A percentile compares a stretch with the other conserved stretches of the same genome.
Conservation (phyloP, 2,329 filamentous ascomycete genomes). For the Drechslerella stenobrocha region DNA sequence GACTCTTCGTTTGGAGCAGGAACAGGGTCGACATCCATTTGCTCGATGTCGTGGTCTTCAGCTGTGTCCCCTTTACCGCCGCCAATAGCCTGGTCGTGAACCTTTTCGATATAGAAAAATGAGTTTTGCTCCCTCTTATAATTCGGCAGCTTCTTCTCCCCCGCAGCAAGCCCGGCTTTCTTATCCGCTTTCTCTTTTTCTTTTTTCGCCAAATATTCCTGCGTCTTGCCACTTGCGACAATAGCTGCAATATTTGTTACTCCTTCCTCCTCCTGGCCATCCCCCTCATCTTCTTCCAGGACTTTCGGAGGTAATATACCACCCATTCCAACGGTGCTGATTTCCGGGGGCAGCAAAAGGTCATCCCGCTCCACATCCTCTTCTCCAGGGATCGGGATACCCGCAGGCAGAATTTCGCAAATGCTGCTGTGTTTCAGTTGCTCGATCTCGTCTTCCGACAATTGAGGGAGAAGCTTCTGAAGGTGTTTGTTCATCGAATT, state of each 20-base stretch:
- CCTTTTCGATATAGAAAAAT: slow-evolving; percentile 75
- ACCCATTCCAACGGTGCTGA: slow-evolving; percentile 40
- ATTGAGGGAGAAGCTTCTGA: slow-evolving; percentile 68
- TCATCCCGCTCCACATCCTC: slow-evolving; percentile 57
- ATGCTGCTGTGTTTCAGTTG: slow-evolving; percentile 69
- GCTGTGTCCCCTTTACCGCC: slow-evolving; percentile 53
- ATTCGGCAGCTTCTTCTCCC: slow-evolving; percentile 70
- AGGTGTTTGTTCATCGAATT: slow-evolving; percentile 81
- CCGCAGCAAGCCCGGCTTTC: slow-evolving; percentile 51
- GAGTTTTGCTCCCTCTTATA: slow-evolving; percentile 69
- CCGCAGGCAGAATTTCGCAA: slow-evolving; percentile 69
- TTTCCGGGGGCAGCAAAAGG: slow-evolving; percentile 57
- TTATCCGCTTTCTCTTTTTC: slow-evolving; percentile 76
- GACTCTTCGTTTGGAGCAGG: slow-evolving; percentile 29
- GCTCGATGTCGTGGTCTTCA: slow-evolving; percentile 52
- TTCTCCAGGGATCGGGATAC: slow-evolving; percentile 56
- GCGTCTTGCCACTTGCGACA: slow-evolving; percentile 77
- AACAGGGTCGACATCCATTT: slow-evolving; percentile 52
- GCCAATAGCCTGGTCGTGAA: slow-evolving; percentile 39
- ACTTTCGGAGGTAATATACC: slow-evolving; percentile 14
- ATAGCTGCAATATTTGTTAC: slow-evolving; percentile 83
- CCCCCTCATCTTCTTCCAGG: slow-evolving; percentile 53
- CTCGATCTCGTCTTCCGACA: slow-evolving; percentile 70
- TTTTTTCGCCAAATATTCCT: slow-evolving; percentile 79
- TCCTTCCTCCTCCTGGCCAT: slow-evolving; percentile 65